Evolutionary conservation across 805 yeast genomes (phyloP).

Genomic region (Wickerhamomyces bovis): DNA sequence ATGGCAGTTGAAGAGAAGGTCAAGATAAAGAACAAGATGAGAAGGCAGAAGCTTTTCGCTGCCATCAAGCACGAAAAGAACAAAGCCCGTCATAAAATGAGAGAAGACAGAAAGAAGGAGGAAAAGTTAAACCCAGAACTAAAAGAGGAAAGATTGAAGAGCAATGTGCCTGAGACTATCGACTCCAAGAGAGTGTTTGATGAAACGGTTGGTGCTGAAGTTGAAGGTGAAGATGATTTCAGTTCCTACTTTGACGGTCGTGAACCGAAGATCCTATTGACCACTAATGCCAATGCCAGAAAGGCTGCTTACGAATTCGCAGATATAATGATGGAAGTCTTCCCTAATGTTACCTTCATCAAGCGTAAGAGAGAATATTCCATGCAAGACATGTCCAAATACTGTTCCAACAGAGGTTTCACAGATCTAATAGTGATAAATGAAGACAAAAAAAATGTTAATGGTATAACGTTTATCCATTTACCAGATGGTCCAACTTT

Average conservation of each 20-base stretch:
- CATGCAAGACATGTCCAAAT: slow-evolving; percentile 81
- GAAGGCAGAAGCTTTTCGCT: slow-evolving; percentile 73
- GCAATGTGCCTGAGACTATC: slow-evolving; percentile 24
- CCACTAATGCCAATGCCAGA: slow-evolving; percentile 83
- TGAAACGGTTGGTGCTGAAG: slow-evolving; percentile 22
- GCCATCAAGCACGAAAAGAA: slow-evolving; percentile 68
- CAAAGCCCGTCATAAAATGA: slow-evolving; percentile 67
- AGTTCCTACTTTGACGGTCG: slow-evolving; percentile 24
- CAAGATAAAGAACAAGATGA: slow-evolving; percentile 67
- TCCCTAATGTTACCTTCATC: slow-evolving; percentile 82
- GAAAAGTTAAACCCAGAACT: slow-evolving; percentile 80
- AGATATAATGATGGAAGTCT: slow-evolving; percentile 71
- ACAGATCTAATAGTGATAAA: slow-evolving; percentile 86
- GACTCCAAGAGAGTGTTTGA: slow-evolving; percentile 24
- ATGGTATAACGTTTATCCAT: slow-evolving; percentile 89
- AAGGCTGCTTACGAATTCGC: slow-evolving; percentile 88
- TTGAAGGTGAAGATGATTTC: slow-evolving; percentile 26
- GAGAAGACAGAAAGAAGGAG: slow-evolving; percentile 81
- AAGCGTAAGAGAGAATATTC: slow-evolving; percentile 80
- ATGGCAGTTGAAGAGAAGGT: slow-evolving; percentile 29
- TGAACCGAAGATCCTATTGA: slow-evolving; percentile 77
- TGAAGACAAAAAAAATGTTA: slow-evolving; percentile 89
- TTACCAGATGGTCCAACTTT: slow-evolving; percentile 94
- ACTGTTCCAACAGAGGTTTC: slow-evolving; percentile 75
- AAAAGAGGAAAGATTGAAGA: slow-evolving; percentile 65